A percentile compares a stretch with the other conserved stretches of the same genome.
Evolutionary conservation across 345 rosid species (phyloP).

Genomic region (Noccaea caerulescens): DNA sequence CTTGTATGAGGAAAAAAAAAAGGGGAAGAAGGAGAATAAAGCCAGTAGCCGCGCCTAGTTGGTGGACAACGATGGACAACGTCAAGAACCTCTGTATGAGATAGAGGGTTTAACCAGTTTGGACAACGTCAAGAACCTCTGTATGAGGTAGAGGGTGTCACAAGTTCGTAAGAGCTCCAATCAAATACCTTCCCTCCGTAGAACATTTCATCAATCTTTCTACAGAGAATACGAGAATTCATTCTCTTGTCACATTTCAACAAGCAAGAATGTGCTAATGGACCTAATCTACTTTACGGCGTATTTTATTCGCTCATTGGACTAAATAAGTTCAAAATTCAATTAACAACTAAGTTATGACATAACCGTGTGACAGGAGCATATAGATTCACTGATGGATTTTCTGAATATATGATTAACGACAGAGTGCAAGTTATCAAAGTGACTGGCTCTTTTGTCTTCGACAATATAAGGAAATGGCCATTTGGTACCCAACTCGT

Average conservation of each 20-base stretch:
- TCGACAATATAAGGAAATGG: not conserved
- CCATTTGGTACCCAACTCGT: no score
- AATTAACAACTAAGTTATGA: no score
- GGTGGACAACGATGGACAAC: not conserved
- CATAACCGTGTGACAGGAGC: no score
- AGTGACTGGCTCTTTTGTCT: not conserved
- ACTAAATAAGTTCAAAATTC: not conserved
- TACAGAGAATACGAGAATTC: no score
- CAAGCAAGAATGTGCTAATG: no score
- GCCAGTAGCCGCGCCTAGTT: slow-evolving; percentile 17
- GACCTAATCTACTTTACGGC: no score
- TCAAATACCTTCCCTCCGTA: no score
- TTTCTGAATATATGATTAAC: slow-evolving; percentile 45
- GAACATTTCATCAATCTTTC: no score
- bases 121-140: slow-evolving; percentile 33
- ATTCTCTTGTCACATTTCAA: no score
- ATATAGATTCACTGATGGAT: slow-evolving; percentile 38
- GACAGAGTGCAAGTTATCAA: not conserved
- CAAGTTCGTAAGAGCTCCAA: no score
- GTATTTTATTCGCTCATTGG: no score
- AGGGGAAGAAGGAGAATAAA: not conserved
- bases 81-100: not conserved
- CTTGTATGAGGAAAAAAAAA: not conserved
- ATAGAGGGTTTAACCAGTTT: slow-evolving; percentile 3
- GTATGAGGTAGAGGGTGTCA: not conserved